Evolutionary conservation across 345 rosid species (phyloP).

Genomic region (Hypericum androsaemum): DNA sequence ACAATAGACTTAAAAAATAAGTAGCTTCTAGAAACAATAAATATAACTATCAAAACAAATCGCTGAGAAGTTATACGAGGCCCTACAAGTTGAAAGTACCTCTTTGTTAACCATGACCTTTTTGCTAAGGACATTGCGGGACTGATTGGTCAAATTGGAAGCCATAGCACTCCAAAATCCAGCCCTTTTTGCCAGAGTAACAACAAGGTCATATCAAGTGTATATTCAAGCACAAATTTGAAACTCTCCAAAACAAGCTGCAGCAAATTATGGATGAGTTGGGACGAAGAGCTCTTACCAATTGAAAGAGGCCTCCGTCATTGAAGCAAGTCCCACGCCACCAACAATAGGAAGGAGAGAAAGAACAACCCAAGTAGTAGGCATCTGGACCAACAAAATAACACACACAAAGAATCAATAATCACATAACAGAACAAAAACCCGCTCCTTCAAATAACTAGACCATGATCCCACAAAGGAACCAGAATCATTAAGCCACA

Average conservation of each 20-base stretch:
- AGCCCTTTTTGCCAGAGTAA: slow-evolving; percentile 36
- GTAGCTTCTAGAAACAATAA: no score
- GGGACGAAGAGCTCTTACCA: slow-evolving; percentile 40
- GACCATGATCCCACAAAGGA: no score
- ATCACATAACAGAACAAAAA: no score
- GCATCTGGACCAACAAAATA: slow-evolving; percentile 36
- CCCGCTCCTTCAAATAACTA: no score
- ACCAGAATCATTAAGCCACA: no score
- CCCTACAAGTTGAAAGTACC: slow-evolving; percentile 31
- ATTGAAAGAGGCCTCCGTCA: slow-evolving; percentile 85
- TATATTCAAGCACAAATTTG: not conserved
- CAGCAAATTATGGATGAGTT: no score
- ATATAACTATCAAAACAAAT: no score
- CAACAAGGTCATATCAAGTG: not conserved
- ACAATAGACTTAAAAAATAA: not conserved
- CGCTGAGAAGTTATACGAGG: not conserved
- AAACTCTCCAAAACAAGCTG: not conserved
- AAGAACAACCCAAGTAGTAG: slow-evolving; percentile 80
- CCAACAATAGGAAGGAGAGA: slow-evolving; percentile 89
- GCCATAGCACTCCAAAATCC: slow-evolving; percentile 94
- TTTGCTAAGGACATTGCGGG: slow-evolving; percentile 86
- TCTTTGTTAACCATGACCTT: slow-evolving; percentile 94
- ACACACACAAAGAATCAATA: no score
- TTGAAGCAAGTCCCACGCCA: slow-evolving; percentile 92
- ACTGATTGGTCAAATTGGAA: slow-evolving; percentile 74